Evolutionary conservation across 2,329 filamentous ascomycete genomes (phyloP), one percentile per base, ranked within the genome.

Genomic region (Cladosporium colombiae): DNA sequence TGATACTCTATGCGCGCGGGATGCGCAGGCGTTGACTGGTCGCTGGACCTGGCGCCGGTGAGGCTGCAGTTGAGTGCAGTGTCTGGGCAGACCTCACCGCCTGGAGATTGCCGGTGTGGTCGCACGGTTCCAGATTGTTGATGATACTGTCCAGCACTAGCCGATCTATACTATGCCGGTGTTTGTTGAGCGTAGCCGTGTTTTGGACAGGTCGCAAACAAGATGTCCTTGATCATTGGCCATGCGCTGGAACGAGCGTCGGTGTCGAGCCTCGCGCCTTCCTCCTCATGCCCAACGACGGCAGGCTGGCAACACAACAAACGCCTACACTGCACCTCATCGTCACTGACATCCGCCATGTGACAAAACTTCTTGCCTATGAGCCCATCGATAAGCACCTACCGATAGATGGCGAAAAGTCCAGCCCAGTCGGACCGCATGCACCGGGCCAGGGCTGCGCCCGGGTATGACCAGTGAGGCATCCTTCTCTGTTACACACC

Each of bases 81-180:
- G 35, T 63, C 49, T 53, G 25, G 33, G 37, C 40, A 13, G 21
- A 62, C 44, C 25, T 63, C 61, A 63, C 61, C 50, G 61, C 61
- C 35, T 63, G 33, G 50, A 37, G 35, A 31, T 55, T 18, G n/a
- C 49, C 37, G 61, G n/a, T 44, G 49, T 27, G 33, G 61, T 63
- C 35, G 61, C 35, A 63, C 61, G 46, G 50, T 56, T 25, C 35
- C 25, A 25, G 61, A 6, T 31, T 14, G 60, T 25, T 33, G 14
- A 21, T 11, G 8, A 21, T 21, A 21, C 13, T 21, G 8, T 21
- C 52, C 50, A 52, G 44, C 59, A 46, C 59, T 52, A 37, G 29
- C 14, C 31, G 46, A 59, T 59, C 56, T 35, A 31, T 59, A 13
- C 31, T 46, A 25, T 46, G 21, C 31, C 16, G 35, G 8, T 40